Conservation (phyloP, 768 basidiomycete genomes). For the Agaricus blazei region DNA sequence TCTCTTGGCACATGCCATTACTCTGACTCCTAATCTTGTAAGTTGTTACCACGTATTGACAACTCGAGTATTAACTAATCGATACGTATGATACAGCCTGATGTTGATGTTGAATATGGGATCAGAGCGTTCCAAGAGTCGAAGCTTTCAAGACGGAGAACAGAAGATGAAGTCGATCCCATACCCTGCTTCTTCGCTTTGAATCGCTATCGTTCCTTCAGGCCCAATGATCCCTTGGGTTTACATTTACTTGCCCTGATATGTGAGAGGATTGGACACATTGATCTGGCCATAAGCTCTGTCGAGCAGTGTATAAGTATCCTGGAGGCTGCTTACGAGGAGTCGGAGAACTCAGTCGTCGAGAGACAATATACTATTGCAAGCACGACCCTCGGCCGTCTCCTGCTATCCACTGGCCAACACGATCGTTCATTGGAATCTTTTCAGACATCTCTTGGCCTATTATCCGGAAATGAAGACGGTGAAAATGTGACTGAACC, state of each 20-base stretch:
- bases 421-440: slow-evolving; percentile 60
- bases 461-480: slow-evolving; percentile 51
- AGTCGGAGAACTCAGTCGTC: slow-evolving; percentile 70
- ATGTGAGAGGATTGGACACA: slow-evolving; percentile 77
- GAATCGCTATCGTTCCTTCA: slow-evolving; percentile 64
- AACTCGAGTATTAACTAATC: not conserved
- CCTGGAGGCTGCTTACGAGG: slow-evolving; percentile 87
- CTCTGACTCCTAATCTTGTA: slow-evolving; percentile 54
- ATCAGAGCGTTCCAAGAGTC: slow-evolving; percentile 45
- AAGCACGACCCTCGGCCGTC: slow-evolving; percentile 74
- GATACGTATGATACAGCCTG: slow-evolving; percentile 44
- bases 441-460: slow-evolving; percentile 66
- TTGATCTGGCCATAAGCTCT: slow-evolving; percentile 51
- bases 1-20: slow-evolving; percentile 70
- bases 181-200: slow-evolving; percentile 80
- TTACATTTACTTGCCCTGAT: slow-evolving; percentile 82
- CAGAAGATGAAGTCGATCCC: slow-evolving; percentile 38
- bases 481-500: slow-evolving; percentile 31
- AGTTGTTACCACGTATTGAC: slow-evolving; percentile 18
- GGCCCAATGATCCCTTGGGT: slow-evolving; percentile 66
- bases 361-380: slow-evolving; percentile 81
- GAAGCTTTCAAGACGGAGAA: slow-evolving; percentile 11
- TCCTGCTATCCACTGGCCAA: slow-evolving; percentile 57
- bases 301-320: slow-evolving; percentile 61
- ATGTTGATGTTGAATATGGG: slow-evolving; percentile 77